These are phyloP conservation scores for Pseudocercospora pini-densiflorae DNA, from an alignment of 2,329 filamentous ascomycete species.

Conservation along the genomic window DNA sequence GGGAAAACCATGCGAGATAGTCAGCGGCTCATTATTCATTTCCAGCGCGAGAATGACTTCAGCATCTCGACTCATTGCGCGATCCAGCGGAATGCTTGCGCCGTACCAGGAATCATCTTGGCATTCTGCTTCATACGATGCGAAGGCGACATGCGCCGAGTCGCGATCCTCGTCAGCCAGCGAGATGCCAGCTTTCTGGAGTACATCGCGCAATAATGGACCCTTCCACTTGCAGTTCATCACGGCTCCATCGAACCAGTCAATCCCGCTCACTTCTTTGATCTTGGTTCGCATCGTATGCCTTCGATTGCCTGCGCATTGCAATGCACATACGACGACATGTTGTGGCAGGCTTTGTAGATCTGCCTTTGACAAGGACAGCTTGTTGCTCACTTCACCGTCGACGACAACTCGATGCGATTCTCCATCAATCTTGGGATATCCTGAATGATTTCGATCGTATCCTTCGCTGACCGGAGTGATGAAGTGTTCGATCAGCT, in stretches of 20 bases:
- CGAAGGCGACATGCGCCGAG: conserved; percentile 59
- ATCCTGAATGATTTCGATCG: conserved; percentile 50
- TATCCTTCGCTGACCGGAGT: conserved; percentile 53
- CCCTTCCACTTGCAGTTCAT: conserved; percentile 65
- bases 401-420: conserved; percentile 53
- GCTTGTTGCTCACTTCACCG: conserved; percentile 51
- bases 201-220: conserved; percentile 58
- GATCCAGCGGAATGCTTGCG: conserved; percentile 56
- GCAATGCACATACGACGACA: conserved; percentile 60
- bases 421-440: conserved; percentile 31
- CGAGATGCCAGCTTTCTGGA: conserved; percentile 51
- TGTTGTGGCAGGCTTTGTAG: conserved; percentile 58
- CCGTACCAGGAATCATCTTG: conserved; percentile 66
- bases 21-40: conserved; percentile 69
- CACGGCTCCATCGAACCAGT: conserved; percentile 64
- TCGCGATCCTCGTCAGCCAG: conserved; percentile 37
- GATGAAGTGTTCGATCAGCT: conserved; percentile 56
- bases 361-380: conserved; percentile 53
- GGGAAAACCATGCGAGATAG: conserved; percentile 68
- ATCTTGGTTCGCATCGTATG: conserved; percentile 65
- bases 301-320: conserved; percentile 65
- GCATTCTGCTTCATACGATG: conserved; percentile 56
- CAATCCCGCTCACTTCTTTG: conserved; percentile 63
- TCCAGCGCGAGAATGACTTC: conserved; percentile 71
- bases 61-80: conserved; percentile 49